A percentile compares a stretch with the other conserved stretches of the same genome.
phyloP scores from a whole-genome alignment of 345 rosid genomes.

The Ricinus communis region DNA sequence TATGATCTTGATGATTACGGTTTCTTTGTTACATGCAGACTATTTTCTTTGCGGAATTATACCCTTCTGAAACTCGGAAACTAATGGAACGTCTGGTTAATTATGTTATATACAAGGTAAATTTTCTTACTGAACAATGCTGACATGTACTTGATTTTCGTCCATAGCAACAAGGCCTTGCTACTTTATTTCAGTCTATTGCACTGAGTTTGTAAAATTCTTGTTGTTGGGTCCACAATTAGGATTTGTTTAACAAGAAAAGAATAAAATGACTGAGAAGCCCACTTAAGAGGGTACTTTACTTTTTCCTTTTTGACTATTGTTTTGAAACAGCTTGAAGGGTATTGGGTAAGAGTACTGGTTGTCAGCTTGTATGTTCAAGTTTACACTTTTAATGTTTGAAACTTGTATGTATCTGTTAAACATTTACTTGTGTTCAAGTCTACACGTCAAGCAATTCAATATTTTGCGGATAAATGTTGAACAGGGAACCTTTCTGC shows the following conservation, averaged over 20 bases:
- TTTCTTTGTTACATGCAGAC: constrained; percentile 55
- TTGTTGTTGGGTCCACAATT: background rate
- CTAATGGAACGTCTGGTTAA: constrained; percentile 86
- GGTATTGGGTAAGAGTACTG: background rate
- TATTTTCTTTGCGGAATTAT: constrained; percentile 76
- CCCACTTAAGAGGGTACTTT: background rate
- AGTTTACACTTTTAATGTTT: background rate
- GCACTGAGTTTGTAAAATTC: background rate
- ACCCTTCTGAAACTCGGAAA: constrained; percentile 75
- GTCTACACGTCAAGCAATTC: constrained; percentile 5
- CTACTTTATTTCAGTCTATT: background rate
- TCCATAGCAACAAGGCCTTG: background rate
- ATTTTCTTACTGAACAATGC: constrained; percentile 12
- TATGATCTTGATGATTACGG: constrained; percentile 10
- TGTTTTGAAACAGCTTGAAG: background rate
- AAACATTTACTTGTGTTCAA: constrained; percentile 1
- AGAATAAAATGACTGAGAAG: background rate
- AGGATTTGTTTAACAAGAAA: constrained; percentile 2
- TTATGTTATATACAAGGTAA: constrained; percentile 95
- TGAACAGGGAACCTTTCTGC: constrained; percentile 85
- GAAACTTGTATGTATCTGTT: constrained; percentile 10
- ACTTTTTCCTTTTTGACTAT: background rate
- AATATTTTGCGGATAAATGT: constrained; percentile 15
- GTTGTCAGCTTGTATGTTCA: background rate
- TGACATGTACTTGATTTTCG: background rate